Base-by-base conservation (phyloP, 305 asterid genomes). In the Solanum hybrid region DNA sequence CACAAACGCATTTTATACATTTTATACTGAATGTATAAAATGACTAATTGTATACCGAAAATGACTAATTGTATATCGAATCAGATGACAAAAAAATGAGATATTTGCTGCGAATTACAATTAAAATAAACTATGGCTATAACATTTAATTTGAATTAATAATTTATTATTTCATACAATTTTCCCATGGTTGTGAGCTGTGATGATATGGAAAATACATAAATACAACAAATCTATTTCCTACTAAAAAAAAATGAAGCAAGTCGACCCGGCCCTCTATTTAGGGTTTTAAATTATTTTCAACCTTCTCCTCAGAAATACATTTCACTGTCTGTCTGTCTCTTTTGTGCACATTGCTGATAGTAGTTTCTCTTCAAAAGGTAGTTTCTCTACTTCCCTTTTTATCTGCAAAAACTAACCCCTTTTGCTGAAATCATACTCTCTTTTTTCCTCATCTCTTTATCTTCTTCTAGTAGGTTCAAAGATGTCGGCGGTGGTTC, bases 401-500 rank as follows among this genome's bases (percentile, higher is more conserved):
- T 13, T 51, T 51, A 6, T 60, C 71, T 60, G 71, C 72, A 60
- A 60, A 60, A 60, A 60, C 72, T 19, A 60, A 60, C 26, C 71
- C 71, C 71, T 60, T 60, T 22, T 64, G 6, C 29, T 9, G 73
- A 64, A n/a, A 22, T 7, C 72, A 45, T 7, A 6, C 12, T 26
- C 11, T 27, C 31, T 42, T 17, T 40, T 42, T 26, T 7, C 10
- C 51, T 13, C 42, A 9, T 51, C 71, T 19, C 24, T 60, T 60
- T 60, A 60, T 10, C 60, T 51, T 85, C 31, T 31, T 22, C 10
- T 82, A 29, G 4, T 22, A 85, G 87, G 45, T 60, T 56, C 12
- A 56, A 72, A 56, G 22, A 89, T 90, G 92, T 88, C 92, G 77
- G 86, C 88, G 45, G 72, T 89, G 90, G 79, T 92, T 60, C 94